phyloP scores from a whole-genome alignment of 1,284 basidiomycete genomes.

The Boletellus deceptivus region DNA sequence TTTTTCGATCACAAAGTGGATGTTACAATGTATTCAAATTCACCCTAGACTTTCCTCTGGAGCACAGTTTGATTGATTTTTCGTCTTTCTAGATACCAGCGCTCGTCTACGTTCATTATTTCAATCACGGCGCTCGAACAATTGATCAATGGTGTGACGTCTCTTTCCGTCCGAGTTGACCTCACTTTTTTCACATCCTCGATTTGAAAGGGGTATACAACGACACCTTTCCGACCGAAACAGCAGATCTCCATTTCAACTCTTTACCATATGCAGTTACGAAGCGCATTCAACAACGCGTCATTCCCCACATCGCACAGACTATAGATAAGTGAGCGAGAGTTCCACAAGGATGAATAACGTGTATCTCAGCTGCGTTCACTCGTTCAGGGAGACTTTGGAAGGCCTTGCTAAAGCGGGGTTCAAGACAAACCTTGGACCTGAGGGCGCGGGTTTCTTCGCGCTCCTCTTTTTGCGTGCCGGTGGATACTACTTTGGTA shows the following conservation, averaged over 20 bases:
- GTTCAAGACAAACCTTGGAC: slow-evolving; percentile 43
- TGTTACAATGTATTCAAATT: slow-evolving; percentile 24
- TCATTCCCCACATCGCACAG: slow-evolving; percentile 15
- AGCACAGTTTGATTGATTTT: slow-evolving; percentile 1
- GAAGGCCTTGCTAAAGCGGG: slow-evolving; percentile 44
- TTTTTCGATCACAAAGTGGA: slow-evolving; percentile 23
- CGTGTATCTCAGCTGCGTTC: not conserved
- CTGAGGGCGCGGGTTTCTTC: slow-evolving; percentile 37
- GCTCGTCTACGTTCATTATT: slow-evolving; percentile 30
- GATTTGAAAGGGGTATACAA: slow-evolving; percentile 19
- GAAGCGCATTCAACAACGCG: slow-evolving; percentile 21
- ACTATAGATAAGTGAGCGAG: slow-evolving; percentile 28
- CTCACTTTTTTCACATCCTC: not conserved
- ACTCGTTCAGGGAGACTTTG: slow-evolving; percentile 30
- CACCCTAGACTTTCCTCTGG: too few relatives aligned
- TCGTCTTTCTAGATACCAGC: slow-evolving; percentile 22
- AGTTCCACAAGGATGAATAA: too few relatives aligned
- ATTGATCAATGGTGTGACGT: slow-evolving; percentile 18
- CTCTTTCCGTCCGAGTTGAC: not conserved
- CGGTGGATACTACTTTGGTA: slow-evolving; percentile 46
- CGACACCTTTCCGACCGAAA: slow-evolving; percentile 26
- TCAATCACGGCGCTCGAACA: slow-evolving; percentile 16
- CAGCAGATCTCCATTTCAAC: slow-evolving; percentile 21
- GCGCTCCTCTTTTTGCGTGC: slow-evolving; percentile 34
- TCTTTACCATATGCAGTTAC: slow-evolving; percentile 18